A percentile compares a stretch with the other conserved stretches of the same genome.
Conservation (phyloP, 176 grass and related monocot species). For the Bothriochloa decipiens region DNA sequence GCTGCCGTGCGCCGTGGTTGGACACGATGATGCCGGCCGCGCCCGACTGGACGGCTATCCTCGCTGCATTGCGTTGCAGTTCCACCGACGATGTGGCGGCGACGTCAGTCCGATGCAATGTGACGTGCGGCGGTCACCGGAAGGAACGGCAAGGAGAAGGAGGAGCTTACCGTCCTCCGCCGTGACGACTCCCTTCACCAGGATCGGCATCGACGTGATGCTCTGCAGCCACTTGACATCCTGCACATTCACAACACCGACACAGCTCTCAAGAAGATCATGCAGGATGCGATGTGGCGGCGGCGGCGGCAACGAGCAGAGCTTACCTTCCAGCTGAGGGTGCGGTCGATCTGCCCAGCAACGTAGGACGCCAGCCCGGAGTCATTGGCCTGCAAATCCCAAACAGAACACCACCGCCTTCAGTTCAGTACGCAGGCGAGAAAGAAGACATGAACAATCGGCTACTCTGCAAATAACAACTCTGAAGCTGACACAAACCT, state of each 20-base stretch:
- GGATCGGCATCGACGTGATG: conserved; percentile 93
- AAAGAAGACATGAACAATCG: neutral
- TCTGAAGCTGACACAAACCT: conserved; percentile 30
- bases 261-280: neutral
- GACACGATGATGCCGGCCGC: conserved; percentile 95
- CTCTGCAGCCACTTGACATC: conserved; percentile 97
- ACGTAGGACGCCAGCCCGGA: conserved; percentile 96
- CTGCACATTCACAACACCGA: conserved; percentile 16
- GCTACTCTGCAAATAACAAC: neutral
- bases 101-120: neutral
- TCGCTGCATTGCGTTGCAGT: conserved; percentile 34
- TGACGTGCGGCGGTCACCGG: too few relatives aligned
- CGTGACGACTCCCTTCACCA: conserved; percentile 94
- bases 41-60: conserved; percentile 66
- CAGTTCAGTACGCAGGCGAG: neutral
- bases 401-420: neutral
- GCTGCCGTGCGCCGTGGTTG: conserved; percentile 91
- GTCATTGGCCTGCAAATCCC: conserved; percentile 59
- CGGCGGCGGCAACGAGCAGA: neutral
- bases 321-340: conserved; percentile 85
- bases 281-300: neutral
- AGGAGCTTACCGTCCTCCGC: conserved; percentile 72
- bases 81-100: too few relatives aligned
- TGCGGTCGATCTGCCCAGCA: conserved; percentile 87
- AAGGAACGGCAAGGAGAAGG: too few relatives aligned